phyloP scores from a whole-genome alignment of 768 basidiomycete species.

The Rhodotorula paludigena region DNA sequence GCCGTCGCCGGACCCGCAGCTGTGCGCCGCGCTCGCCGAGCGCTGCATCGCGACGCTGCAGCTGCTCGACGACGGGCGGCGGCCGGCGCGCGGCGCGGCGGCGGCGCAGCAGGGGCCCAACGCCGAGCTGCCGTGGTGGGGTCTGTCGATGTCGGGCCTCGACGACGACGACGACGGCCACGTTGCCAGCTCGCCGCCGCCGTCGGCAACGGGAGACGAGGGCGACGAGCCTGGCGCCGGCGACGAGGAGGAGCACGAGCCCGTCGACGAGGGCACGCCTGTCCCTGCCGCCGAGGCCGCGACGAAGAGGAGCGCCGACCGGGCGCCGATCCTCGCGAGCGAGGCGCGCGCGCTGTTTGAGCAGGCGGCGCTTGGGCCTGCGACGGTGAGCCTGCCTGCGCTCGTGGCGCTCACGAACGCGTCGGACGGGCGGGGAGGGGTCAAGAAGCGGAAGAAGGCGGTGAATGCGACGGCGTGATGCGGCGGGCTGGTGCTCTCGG shows the following conservation, averaged over 20 bases:
- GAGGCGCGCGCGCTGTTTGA: constrained; percentile 24
- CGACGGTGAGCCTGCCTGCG: neutral
- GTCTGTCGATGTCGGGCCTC: constrained; percentile 15
- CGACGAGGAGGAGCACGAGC: neutral
- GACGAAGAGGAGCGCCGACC: neutral
- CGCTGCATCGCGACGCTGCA: constrained; percentile 46
- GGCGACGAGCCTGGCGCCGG: constrained; percentile 5
- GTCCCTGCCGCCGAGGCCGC: neutral
- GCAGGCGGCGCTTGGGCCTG: neutral
- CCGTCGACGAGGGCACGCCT: neutral
- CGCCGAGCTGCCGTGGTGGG: constrained; percentile 32
- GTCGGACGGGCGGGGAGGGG: neutral
- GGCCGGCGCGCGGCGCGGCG: neutral
- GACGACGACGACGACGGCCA: constrained; percentile 8
- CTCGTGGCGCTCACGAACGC: constrained; percentile 10
- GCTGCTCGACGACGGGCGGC: constrained; percentile 27
- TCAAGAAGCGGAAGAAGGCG: too few relatives aligned
- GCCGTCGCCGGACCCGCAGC: constrained; percentile 34
- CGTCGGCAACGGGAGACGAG: too few relatives aligned
- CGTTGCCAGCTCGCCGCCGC: neutral
- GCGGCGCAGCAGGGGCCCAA: neutral
- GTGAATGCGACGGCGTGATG: too few relatives aligned
- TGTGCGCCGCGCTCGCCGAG: constrained; percentile 45
- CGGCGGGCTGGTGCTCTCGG: too few relatives aligned
- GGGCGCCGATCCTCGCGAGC: constrained; percentile 23